These are phyloP conservation scores for Edaphochlamys debaryana DNA, from an alignment of 139 green algal genomes.

Conservation along the genomic window DNA sequence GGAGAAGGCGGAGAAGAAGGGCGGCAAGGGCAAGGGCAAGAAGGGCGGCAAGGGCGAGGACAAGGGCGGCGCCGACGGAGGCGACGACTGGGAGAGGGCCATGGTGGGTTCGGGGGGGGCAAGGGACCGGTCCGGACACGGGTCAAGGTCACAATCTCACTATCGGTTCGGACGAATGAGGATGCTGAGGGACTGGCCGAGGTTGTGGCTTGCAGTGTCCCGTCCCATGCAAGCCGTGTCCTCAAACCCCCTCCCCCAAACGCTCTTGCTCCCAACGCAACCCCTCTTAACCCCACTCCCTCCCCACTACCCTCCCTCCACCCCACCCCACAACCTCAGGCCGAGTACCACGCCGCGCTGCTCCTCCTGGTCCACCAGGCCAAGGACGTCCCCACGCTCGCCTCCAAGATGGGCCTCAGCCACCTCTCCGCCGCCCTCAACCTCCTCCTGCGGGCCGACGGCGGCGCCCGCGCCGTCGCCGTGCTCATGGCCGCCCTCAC, in stretches of 20 bases:
- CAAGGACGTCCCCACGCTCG: slow-evolving; percentile 21
- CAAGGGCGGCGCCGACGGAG: background rate
- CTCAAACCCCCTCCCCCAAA: too few relatives aligned
- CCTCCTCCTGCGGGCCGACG: background rate
- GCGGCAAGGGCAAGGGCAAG: background rate
- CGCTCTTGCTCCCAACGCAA: too few relatives aligned
- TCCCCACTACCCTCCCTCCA: too few relatives aligned
- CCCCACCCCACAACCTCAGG: background rate
- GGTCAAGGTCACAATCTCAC: too few relatives aligned
- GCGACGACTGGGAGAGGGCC: background rate
- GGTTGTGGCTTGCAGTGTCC: too few relatives aligned
- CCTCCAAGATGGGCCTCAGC: background rate
- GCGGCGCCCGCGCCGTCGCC: background rate
- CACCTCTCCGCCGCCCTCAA: slow-evolving; percentile 5
- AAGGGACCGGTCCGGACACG: too few relatives aligned
- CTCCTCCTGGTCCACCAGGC: slow-evolving; percentile 16
- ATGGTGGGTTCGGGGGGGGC: too few relatives aligned
- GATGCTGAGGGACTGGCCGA: too few relatives aligned
- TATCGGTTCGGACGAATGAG: too few relatives aligned
- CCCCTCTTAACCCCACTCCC: too few relatives aligned
- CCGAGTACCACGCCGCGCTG: slow-evolving; percentile 17
- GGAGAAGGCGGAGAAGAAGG: background rate
- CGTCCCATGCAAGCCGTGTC: too few relatives aligned
- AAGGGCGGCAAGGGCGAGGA: background rate
- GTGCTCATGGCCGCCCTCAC: slow-evolving; percentile 38